Percentiles rank a stretch among this genome's conserved stretches.
Conservation (phyloP, 441 rosid genomes). For the Geranium incanum region DNA sequence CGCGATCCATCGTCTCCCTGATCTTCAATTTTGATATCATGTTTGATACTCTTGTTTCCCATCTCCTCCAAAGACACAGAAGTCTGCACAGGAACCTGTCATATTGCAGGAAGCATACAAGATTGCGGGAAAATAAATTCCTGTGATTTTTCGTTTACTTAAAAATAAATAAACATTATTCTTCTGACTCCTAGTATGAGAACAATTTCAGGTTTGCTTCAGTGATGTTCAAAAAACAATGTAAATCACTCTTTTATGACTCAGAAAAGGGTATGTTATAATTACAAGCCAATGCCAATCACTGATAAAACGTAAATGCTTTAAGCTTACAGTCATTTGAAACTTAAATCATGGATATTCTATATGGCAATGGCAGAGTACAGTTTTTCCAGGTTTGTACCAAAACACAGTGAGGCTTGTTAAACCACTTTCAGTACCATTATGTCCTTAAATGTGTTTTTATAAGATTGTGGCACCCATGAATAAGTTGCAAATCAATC, state of each 20-base stretch:
- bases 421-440: not conserved
- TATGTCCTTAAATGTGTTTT: not conserved
- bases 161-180: not conserved
- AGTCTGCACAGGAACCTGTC: constrained; percentile 30
- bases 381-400: not conserved
- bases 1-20: constrained; percentile 24
- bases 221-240: not conserved
- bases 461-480: not conserved
- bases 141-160: not conserved
- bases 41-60: constrained; percentile 27
- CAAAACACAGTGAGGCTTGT: not conserved
- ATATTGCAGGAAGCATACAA: constrained; percentile 25
- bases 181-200: not conserved
- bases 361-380: not conserved
- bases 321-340: not conserved
- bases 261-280: not conserved
- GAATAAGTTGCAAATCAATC: not conserved
- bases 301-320: too few species aligned
- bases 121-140: not conserved
- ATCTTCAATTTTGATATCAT: constrained; percentile 26
- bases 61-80: constrained; percentile 31
- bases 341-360: not conserved
- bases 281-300: not conserved
- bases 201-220: not conserved
- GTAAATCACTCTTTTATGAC: not conserved